These are phyloP conservation scores for Plasmodium fragile DNA, from an alignment of 169 alveolate species.

Conservation along the genomic window DNA sequence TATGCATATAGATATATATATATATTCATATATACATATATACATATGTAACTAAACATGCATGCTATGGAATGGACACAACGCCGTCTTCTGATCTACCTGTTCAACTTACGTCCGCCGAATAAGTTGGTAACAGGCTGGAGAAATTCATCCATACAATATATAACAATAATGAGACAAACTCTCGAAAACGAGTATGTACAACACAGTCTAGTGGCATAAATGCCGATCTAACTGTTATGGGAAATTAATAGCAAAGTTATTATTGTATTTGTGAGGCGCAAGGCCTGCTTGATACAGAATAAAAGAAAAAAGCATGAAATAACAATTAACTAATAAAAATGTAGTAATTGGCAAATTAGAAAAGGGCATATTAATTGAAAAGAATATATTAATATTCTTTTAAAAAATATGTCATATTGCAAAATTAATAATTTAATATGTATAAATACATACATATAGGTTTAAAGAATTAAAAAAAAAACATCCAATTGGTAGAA, in stretches of 20 bases:
- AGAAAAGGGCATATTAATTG: background rate
- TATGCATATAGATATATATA: background rate
- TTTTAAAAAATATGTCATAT: background rate
- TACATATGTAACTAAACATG: background rate
- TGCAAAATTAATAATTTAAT: background rate
- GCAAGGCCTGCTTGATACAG: background rate
- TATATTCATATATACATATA: background rate
- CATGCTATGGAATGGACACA: background rate
- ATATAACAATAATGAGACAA: conserved; percentile 34
- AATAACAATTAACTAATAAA: conserved; percentile 1
- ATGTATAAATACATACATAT: conserved; percentile 3
- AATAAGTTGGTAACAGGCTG: background rate
- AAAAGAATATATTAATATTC: background rate
- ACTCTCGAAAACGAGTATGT: background rate
- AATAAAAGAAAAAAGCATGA: background rate
- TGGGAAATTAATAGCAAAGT: conserved; percentile 9
- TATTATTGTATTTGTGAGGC: background rate
- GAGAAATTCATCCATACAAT: conserved; percentile 27
- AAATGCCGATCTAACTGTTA: background rate
- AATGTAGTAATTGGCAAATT: conserved; percentile 7
- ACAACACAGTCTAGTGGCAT: conserved; percentile 14
- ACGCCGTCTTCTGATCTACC: background rate
- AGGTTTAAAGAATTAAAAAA: background rate
- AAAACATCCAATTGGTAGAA: conserved; percentile 26
- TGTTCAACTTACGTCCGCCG: background rate